A percentile compares a stretch with the other conserved stretches of the same genome.
Conservation (phyloP, 2,329 filamentous ascomycete genomes). For the Xylariales sp. region DNA sequence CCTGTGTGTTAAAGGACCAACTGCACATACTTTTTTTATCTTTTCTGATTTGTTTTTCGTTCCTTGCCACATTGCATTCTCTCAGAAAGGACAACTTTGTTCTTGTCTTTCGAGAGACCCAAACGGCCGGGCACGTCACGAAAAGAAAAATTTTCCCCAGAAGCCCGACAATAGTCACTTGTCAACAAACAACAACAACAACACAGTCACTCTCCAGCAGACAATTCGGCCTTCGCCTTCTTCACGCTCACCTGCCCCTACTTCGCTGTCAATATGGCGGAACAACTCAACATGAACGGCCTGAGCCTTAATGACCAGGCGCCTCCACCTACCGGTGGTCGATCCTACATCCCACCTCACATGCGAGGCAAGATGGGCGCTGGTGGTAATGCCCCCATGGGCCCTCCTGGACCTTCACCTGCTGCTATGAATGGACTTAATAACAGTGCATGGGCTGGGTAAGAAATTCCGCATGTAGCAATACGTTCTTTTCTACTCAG, state of each 20-base stretch:
- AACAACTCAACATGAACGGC: conserved; percentile 84
- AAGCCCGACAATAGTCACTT: conserved; percentile 26
- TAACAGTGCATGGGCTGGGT: conserved; percentile 74
- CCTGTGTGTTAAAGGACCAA: conserved; percentile 37
- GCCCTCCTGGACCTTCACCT: conserved; percentile 48
- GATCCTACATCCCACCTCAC: conserved; percentile 88
- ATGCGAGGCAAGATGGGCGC: conserved; percentile 71
- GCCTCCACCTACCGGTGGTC: conserved; percentile 51
- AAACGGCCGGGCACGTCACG: conserved; percentile 47
- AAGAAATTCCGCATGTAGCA: conserved; percentile 50
- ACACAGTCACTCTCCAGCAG: conserved; percentile 24
- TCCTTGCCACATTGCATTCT: conserved; percentile 41
- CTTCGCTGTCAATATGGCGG: conserved; percentile 72
- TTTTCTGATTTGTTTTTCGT: conserved; percentile 40
- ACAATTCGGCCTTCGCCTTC: conserved; percentile 32
- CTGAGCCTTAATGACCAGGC: conserved; percentile 70
- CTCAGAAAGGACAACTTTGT: conserved; percentile 46
- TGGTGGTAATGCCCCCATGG: conserved; percentile 47
- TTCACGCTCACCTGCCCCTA: conserved; percentile 33
- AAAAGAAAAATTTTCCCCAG: conserved; percentile 44
- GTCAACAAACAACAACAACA: conserved; percentile 33
- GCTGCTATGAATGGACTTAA: conserved; percentile 63
- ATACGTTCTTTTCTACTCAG: not conserved
- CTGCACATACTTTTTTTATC: conserved; percentile 37
- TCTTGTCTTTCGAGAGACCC: conserved; percentile 46